Evolutionary conservation across 345 rosid genomes (phyloP), one percentile per base, ranked within the genome.

Genomic region (Linum usitatissimum): DNA sequence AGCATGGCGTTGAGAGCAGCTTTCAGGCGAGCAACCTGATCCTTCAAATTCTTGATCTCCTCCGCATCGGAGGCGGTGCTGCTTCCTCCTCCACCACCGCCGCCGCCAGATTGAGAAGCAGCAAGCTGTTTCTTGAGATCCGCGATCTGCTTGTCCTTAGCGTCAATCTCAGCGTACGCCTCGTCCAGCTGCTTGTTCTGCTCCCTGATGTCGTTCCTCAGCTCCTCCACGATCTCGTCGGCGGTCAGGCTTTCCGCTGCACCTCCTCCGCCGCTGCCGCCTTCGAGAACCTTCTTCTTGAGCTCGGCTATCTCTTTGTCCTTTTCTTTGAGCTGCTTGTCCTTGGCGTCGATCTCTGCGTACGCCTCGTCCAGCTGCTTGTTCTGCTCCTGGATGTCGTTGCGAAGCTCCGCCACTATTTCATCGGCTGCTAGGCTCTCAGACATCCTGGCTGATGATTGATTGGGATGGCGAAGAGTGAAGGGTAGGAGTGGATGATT

Each of bases 201-300:
- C 51, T 45, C 51, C 51, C 51, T 45, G 51, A 45, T 45, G 51
- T 45, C 51, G 51, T 45, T 45, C 51, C 51, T 45, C 51, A 45
- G 51, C 51, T 45, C 51, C 17, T 9, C 51, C 15, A 45, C 51
- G 15, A 45, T 45, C 51, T 45, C 15, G 51, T 45, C 51, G 51
- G 15, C 51, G 51, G 51, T 45, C 51, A 45, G 51, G 51, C 51
- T 45, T 15, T 45, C 51, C 10, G 17, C 51, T 0, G 51, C 51
- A 34, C 4, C 38, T 34, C 38, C 36, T 3, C 12, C 2, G 49
- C 10, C 51, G 10, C 51, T 4, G 15, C 51, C 51, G 51, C 17
- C 51, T 10, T 10, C 4, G 1, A 10, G 51, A 45, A 4, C 51
- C 51, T 10, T 15, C 51, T 45, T 45, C 51, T 45, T 45, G 2